Evolutionary conservation across 2,329 filamentous ascomycete genomes (phyloP).

Genomic region (Sarocladium strictum): DNA sequence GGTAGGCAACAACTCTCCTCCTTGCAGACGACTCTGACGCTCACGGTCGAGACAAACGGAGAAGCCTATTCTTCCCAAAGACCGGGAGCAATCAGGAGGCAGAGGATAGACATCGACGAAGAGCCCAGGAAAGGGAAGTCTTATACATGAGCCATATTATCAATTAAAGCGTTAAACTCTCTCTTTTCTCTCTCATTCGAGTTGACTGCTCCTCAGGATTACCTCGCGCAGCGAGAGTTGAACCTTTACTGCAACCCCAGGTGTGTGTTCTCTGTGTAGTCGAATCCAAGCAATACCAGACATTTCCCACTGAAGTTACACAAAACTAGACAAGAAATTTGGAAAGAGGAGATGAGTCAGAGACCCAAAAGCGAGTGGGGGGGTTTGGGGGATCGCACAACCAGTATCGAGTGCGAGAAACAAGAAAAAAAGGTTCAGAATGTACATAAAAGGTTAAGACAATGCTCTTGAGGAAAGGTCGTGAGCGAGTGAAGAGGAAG

Average conservation of each 20-base stretch:
- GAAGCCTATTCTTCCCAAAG: no score
- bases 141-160: background rate
- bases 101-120: no score
- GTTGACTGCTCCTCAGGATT: background rate
- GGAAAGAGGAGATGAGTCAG: background rate
- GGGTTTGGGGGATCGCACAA: no score
- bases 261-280: no score
- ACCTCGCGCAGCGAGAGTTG: slow-evolving; percentile 2
- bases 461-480: background rate
- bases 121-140: background rate
- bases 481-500: background rate
- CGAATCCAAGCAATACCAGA: background rate
- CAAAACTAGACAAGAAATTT: background rate
- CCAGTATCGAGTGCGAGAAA: background rate
- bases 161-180: slow-evolving; percentile 4
- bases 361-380: background rate
- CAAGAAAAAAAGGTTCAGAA: background rate
- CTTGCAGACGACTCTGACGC: no score
- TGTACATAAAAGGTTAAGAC: background rate
- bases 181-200: background rate
- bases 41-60: no score
- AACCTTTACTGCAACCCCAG: background rate
- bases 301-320: background rate
- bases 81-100: no score
- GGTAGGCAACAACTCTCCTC: no score